Evolutionary conservation across 306 rosid genomes (phyloP), one percentile per base, ranked within the genome.

Genomic region (Nissolia schottii): DNA sequence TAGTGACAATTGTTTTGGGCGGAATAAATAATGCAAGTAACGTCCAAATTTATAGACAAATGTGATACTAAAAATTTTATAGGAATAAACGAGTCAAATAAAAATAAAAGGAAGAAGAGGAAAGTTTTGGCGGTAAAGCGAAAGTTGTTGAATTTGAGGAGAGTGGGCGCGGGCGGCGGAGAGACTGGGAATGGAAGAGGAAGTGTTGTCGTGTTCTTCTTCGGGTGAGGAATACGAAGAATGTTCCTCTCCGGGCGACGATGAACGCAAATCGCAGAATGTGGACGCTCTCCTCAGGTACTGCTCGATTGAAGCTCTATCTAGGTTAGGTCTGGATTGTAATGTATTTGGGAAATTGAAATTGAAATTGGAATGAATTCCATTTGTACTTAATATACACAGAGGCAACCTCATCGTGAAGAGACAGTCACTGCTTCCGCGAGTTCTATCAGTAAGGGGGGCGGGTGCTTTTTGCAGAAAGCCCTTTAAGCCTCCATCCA

Each of bases 401-500:
- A 92, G 96, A 29, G 97, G 96, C 32, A 86, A 86, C 76, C 96
- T 93, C 18, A 60, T 91, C 5, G 87, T 93, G 80, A 82, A 86
- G 75, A 86, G 94, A 51, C 97, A 93, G 64, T 76, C 98, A 1
- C 83, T 93, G 74, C 90, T 93, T 15, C 98, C 97, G 3, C 91
- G 92, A 73, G 91, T 93, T 60, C 84, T 91, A 45, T 87, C 96
- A 6, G 96, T 88, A 18, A n/a, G 49, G 53, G 91, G 93, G 32
- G 89, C 89, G 1, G 84, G 70, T 40, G 85, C 83, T 27, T n/a
- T n/a, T n/a, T 93, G 98, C 62, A 82, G 97, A 78, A 93, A 89
- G 58, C 98, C 98, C 43, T 93, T 93, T 48, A 93, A 91, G 35
- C 94, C 97, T 34, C 98, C 98, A 10, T 85, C 85, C 60, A 82